These are phyloP conservation scores for Fusarium sp. DNA, from an alignment of 2,329 filamentous ascomycete genomes.

Conservation along the genomic window DNA sequence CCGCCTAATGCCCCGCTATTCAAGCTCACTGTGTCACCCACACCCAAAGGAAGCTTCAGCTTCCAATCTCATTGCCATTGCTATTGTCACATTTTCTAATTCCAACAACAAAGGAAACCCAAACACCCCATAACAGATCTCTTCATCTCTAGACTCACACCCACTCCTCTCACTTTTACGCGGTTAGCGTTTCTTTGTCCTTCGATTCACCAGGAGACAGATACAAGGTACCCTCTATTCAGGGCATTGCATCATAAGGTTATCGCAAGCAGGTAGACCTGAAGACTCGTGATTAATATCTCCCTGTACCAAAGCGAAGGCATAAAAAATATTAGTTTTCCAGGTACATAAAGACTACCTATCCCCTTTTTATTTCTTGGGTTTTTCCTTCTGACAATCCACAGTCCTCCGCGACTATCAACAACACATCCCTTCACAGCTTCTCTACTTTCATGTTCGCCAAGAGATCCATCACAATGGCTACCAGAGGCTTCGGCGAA, in stretches of 20 bases:
- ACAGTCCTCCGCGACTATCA: neutral
- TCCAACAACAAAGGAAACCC: constrained; percentile 19
- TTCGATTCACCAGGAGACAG: neutral
- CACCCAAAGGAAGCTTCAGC: neutral
- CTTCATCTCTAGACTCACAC: neutral
- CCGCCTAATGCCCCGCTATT: constrained; percentile 7
- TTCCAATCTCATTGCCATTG: neutral
- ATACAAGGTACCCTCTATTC: neutral
- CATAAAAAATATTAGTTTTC: neutral
- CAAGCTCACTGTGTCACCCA: constrained; percentile 2
- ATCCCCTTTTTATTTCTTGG: neutral
- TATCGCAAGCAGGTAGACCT: neutral
- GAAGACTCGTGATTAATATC: neutral
- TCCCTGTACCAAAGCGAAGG: neutral
- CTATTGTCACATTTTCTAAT: constrained; percentile 13
- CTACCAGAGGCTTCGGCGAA: constrained; percentile 59
- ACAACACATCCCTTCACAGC: neutral
- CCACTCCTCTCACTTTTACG: neutral
- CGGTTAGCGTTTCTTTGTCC: neutral
- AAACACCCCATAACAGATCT: neutral
- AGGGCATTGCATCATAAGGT: constrained; percentile 7
- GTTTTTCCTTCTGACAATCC: neutral
- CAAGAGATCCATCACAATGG: constrained; percentile 48
- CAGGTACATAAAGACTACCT: neutral
- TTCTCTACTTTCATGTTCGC: constrained; percentile 40